Conservation (phyloP, 495 filamentous ascomycete species). For the Oidiodendron maius region DNA sequence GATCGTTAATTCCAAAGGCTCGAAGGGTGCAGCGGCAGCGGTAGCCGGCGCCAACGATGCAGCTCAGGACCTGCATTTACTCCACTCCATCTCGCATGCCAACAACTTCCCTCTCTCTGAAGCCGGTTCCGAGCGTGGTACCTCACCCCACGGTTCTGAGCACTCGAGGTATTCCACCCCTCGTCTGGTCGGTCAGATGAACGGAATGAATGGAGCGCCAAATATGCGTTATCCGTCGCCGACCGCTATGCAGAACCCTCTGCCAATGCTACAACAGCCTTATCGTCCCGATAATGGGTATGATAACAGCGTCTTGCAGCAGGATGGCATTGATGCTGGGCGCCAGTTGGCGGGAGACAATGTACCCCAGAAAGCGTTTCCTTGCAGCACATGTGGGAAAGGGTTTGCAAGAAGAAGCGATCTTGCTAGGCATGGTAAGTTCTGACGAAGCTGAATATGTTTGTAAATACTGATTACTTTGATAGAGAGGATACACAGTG, state of each 20-base stretch:
- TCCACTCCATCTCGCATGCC: constrained; percentile 50
- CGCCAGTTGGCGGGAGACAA: constrained; percentile 15
- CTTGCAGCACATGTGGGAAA: constrained; percentile 87
- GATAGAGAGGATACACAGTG: constrained; percentile 91
- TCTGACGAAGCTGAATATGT: neutral
- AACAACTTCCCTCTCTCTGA: constrained; percentile 40
- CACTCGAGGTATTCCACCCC: constrained; percentile 49
- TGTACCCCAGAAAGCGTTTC: constrained; percentile 62
- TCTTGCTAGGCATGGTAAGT: constrained; percentile 87
- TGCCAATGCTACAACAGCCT: constrained; percentile 50
- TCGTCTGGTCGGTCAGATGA: constrained; percentile 24
- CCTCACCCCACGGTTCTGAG: constrained; percentile 66
- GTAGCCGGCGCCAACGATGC: constrained; percentile 18
- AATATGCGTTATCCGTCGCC: constrained; percentile 52
- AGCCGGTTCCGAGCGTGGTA: constrained; percentile 60
- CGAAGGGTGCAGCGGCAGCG: constrained; percentile 35
- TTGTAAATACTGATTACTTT: constrained; percentile 23
- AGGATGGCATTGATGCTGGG: constrained; percentile 8
- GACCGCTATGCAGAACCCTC: constrained; percentile 45
- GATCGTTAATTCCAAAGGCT: constrained; percentile 60
- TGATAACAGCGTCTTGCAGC: constrained; percentile 27
- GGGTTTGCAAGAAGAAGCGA: constrained; percentile 93
- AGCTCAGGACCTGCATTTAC: constrained; percentile 38
- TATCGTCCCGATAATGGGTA: constrained; percentile 34
- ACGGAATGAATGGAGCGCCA: constrained; percentile 29